Evolutionary conservation across 768 basidiomycete genomes (phyloP), one percentile per base, ranked within the genome.

Genomic region (Porpolomopsis calyptriformis): DNA sequence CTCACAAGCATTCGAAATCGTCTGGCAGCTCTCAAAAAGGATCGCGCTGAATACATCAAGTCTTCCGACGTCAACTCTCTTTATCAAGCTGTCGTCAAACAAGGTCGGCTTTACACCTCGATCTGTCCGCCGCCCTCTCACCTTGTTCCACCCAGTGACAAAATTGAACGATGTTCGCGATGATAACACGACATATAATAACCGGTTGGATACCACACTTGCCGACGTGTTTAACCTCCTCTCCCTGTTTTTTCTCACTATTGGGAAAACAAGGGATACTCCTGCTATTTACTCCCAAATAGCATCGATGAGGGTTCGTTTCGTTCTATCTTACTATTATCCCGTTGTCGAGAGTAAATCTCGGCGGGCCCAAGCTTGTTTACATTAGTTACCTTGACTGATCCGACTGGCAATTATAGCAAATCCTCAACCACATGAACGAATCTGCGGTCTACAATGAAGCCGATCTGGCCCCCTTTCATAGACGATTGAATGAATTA

Each of bases 261-360:
- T 99, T 51, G 96, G 96, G 35, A 93, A 92, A 69, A 92, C 89
- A 33, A 80, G 82, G 53, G 93, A 97, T 63, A 83, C 84, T 8
- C 93, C 94, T 0, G 94, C 93, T 20, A 90, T 86, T 0, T 99
- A 96, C 63, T 90, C 88, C 52, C 96, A 98, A 57, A 81, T 98
- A 52, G 90, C 91, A 31, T 91, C 85, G 49, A 96, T 99, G 84
- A 71, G 86, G 65, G 92, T 97, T 57, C 76, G 91, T 82, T 43
- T 34, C 47, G 36, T 43, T 34, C 44, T 35, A 43, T 46, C 42
- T 43, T 37, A 4, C 18, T n/a, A n/a, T n/a, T n/a, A n/a, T n/a
- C n/a, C n/a, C n/a, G n/a, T n/a, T n/a, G 4, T 4, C n/a, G 16
- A 16, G 3, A 27, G 3, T 31, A 14, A 26, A n/a, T 10, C 19